Evolutionary conservation across 805 yeast genomes (phyloP).

Genomic region (Ogataea thermomethanolica): DNA sequence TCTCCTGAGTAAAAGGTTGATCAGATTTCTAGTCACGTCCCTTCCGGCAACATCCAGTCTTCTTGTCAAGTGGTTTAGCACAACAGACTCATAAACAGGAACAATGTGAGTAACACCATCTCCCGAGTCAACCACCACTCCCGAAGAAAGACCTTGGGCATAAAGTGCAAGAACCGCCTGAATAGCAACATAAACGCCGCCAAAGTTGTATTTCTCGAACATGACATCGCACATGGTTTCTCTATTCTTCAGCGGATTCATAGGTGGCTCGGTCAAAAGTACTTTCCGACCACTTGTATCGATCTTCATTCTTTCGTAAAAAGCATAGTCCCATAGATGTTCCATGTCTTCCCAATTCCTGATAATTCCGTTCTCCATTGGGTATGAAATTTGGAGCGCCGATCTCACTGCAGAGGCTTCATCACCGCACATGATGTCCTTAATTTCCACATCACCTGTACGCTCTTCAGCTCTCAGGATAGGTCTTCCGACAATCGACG

Average conservation of each 20-base stretch:
- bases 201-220: slow-evolving; percentile 87
- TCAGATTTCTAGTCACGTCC: slow-evolving; percentile 95
- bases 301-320: slow-evolving; percentile 82
- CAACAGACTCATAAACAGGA: slow-evolving; percentile 96
- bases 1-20: slow-evolving; percentile 84
- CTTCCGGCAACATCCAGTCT: slow-evolving; percentile 97
- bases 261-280: slow-evolving; percentile 93
- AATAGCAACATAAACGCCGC: slow-evolving; percentile 92
- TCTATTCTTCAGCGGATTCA: slow-evolving; percentile 90
- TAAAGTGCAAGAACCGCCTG: slow-evolving; percentile 98
- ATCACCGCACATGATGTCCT: slow-evolving; percentile 96
- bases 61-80: slow-evolving; percentile 87
- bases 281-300: slow-evolving; percentile 74
- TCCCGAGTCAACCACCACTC: slow-evolving; percentile 98
- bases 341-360: slow-evolving; percentile 99
- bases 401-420: slow-evolving; percentile 92
- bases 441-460: slow-evolving; percentile 69
- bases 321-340: slow-evolving; percentile 96
- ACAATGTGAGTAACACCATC: slow-evolving; percentile 99
- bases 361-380: slow-evolving; percentile 98
- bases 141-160: slow-evolving; percentile 94
- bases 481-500: slow-evolving; percentile 96
- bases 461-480: slow-evolving; percentile 95
- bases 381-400: slow-evolving; percentile 88
- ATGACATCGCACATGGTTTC: slow-evolving; percentile 88